Base-by-base conservation (phyloP, 495 filamentous ascomycete species). In the Extremus antarcticus region DNA sequence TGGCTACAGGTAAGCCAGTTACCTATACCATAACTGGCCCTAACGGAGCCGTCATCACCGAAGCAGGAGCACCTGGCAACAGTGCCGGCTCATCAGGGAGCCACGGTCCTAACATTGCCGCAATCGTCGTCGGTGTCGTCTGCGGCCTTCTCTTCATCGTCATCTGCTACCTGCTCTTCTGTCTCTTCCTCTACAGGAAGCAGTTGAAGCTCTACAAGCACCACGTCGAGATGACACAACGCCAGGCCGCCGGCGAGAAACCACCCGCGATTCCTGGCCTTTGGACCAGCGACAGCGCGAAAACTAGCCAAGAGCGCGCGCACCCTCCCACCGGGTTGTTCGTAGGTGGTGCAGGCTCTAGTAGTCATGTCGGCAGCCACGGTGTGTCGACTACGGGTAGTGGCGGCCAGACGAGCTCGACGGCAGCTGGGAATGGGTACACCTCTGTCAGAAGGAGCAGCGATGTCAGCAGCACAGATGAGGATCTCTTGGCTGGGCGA, bases 161-260 rank as follows among this genome's bases (percentile, higher is more conserved):
- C 3, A 77, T 80, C 1, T 67, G 68, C 9, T 82, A 87, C 61
- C 72, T 89, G 20, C 83, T 81, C 15, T 87, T 86, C 71, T 85
- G 85, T 66, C 76, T 80, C 20, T 86, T 79, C 75, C 67, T 87
- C 4, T 87, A 85, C 69, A 75, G 81, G 25, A 75, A 77, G 22
- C 84, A 82, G 58, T 72, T 86, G 11, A 55, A 62, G 0, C 73
- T 82, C 3, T 86, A 84, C 69, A 78, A 79, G 59, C 69, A 73
- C 25, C 80, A 87, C 64, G 74, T 85, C 25, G 75, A 76, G 15
- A 76, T 83, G 61, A 70, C 76, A 8, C 71, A 77, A 54, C 67
- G 67, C 15, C 66, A 54, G 46, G 65, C 56, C 50, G 47, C 23
- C 43, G 63, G 59, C 15, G 58, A 60, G 50, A 65, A 65, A 23